Base-by-base conservation (phyloP, 805 yeast genomes). In the Sporopachydermia quercuum region DNA sequence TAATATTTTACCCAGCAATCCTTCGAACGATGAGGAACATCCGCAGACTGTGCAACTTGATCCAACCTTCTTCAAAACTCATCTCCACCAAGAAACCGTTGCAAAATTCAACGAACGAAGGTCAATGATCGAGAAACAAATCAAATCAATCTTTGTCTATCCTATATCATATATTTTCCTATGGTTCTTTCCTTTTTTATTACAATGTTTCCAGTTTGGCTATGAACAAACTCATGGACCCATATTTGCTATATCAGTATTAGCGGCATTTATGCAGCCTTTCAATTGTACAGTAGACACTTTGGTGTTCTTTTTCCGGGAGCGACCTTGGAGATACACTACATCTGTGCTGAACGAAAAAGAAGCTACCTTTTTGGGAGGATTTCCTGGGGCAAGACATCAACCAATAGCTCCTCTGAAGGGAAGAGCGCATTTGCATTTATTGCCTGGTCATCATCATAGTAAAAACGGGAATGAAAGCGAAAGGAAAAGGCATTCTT, bases 151-250 rank as follows among this genome's bases (percentile, higher is more conserved):
- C 37, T 84, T 86, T 56, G 66, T 86, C 37, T 86, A 86, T 53
- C 96, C 96, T 3, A 60, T 79, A 35, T 79, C 94, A 2, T 86
- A 84, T 56, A 65, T 84, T 42, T 64, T 80, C 18, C 57, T 85
- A 37, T 86, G 96, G 96, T 52, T 78, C 15, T 77, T 81, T 46
- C 96, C 96, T 2, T 70, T 83, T 44, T 68, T 78, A 3, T 63
- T 73, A 27, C 81, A 79, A 49, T 64, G 74, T 41, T 65, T 83
- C 5, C 75, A 71, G 49, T 62, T 68, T 47, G 61, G 63, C 33
- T 61, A 66, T 47, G 74, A 70, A 42, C 53, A 66, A 15, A 36
- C 44, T 1, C 63, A 68, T 43, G 71, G 73, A 1, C 73, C 79
- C 2, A 63, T 71, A 5, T 67, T 68, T 43, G 78, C 89, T 78